Percentiles rank a stretch among this genome's conserved stretches.
These are phyloP conservation scores for Coriaria nepalensis DNA, from an alignment of 306 rosid genomes.

Conservation along the genomic window DNA sequence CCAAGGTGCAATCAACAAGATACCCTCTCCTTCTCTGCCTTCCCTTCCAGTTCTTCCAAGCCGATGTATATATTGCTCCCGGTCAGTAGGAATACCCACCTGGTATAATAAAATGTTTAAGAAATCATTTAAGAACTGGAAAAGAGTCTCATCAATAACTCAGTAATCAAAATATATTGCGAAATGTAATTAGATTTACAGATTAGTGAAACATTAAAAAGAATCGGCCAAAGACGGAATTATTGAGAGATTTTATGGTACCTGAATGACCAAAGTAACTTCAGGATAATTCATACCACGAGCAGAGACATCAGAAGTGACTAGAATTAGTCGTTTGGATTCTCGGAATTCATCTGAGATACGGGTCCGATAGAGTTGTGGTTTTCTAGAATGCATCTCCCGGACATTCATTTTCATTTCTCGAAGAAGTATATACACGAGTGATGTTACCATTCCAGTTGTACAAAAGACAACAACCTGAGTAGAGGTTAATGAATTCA, in stretches of 20 bases:
- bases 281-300: constrained; percentile 94
- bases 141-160: neutral
- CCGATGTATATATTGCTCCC: constrained; percentile 84
- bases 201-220: no score
- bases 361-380: constrained; percentile 72
- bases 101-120: constrained; percentile 9
- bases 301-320: constrained; percentile 84
- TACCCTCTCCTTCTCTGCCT: constrained; percentile 80
- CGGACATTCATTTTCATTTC: constrained; percentile 86
- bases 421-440: constrained; percentile 50
- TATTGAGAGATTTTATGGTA: constrained; percentile 9
- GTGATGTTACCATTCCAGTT: constrained; percentile 76
- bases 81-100: constrained; percentile 79
- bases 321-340: constrained; percentile 64
- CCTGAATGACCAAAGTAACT: constrained; percentile 91
- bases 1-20: constrained; percentile 86
- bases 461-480: constrained; percentile 91
- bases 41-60: constrained; percentile 91
- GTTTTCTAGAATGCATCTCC: constrained; percentile 90
- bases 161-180: no score
- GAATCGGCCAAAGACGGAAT: neutral
- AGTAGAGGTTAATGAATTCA: constrained; percentile 15
- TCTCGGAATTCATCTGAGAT: constrained; percentile 76
- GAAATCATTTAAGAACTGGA: neutral
- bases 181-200: no score